These are phyloP conservation scores for Ophiobolus disseminans DNA, from an alignment of 2,329 filamentous ascomycete genomes.

Conservation along the genomic window DNA sequence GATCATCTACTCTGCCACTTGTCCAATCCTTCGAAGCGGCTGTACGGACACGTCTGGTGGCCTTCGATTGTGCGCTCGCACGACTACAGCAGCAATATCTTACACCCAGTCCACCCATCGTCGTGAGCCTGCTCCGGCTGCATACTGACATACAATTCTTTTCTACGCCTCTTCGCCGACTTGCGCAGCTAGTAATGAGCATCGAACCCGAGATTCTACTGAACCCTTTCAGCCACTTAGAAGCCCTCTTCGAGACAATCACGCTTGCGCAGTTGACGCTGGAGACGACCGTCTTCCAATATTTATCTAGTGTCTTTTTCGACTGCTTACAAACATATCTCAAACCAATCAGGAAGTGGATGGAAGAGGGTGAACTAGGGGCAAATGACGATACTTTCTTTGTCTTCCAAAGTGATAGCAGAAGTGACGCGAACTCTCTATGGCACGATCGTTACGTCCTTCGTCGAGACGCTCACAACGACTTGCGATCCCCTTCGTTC, in stretches of 20 bases:
- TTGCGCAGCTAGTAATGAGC: conserved; percentile 68
- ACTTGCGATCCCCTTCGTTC: conserved; percentile 75
- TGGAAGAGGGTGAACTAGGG: conserved; percentile 76
- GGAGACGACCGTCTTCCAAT: conserved; percentile 66
- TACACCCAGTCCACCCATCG: conserved; percentile 58
- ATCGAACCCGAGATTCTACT: conserved; percentile 55
- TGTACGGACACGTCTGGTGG: conserved; percentile 62
- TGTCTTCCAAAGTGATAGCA: conserved; percentile 65
- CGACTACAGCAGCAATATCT: conserved; percentile 68
- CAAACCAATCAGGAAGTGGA: conserved; percentile 81
- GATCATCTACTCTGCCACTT: conserved; percentile 44
- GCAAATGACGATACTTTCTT: conserved; percentile 76
- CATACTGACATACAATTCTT: conserved; percentile 63
- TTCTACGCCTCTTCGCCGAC: conserved; percentile 63
- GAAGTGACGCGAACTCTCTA: conserved; percentile 67
- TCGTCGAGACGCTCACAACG: conserved; percentile 65
- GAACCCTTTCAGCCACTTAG: conserved; percentile 74
- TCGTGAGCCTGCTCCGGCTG: conserved; percentile 72
- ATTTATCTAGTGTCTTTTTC: conserved; percentile 74
- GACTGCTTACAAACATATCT: conserved; percentile 84
- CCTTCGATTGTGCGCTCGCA: conserved; percentile 67
- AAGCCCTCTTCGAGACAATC: conserved; percentile 75
- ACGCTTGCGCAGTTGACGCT: conserved; percentile 74
- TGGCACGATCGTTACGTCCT: conserved; percentile 81
- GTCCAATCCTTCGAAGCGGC: conserved; percentile 75